Evolutionary conservation across 2,329 filamentous ascomycete genomes (phyloP), one percentile per base, ranked within the genome.

Genomic region (Ilyonectria sp.): DNA sequence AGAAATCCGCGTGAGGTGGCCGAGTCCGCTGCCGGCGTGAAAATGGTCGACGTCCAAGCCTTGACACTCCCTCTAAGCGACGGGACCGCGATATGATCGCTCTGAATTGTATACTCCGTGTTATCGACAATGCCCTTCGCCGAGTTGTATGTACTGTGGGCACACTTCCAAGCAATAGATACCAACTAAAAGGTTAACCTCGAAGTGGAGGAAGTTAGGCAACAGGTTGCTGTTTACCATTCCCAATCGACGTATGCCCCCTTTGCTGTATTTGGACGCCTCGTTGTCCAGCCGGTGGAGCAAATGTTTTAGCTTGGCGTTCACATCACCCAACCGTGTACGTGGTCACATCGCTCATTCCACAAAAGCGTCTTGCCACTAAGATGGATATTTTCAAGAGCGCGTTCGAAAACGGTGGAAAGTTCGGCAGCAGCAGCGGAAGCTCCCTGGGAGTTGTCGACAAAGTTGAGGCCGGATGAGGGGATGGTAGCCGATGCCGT

Each of bases 281-380:
- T 74, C 68, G 17, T 66, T 63, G n/a, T 75, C 73, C n/a, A 75
- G 50, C n/a, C 61, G 69, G 37, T 69, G 63, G 33, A 75, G 54
- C 21, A 75, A 23, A 44, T 70, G 56, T 10, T 56, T 61, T 29
- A 75, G 58, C 40, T 69, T 66, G 15, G 54, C 53, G 17, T 46
- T 63, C 29, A 72, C 21, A 50, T 56, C 67, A 7, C 66, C 73
- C 74, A 33, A 1, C 11, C 1, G 19, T 47, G 17, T n/a, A 50
- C 50, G 50, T 9, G 35, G 13, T 10, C 29, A 21, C 47, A 49
- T 21, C 31, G 37, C 40, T 15, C 47, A 58, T 17, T 15, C 19
- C 19, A 19, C 23, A 37, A 47, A 47, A 55, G 26, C 17, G 19
- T 54, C 63, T 60, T 44, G 60, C 63, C 46, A n/a, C 43, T n/a